A percentile compares a stretch with the other conserved stretches of the same genome.
These are phyloP conservation scores for Cucurbita maxima DNA, from an alignment of 306 rosid genomes.

Conservation along the genomic window DNA sequence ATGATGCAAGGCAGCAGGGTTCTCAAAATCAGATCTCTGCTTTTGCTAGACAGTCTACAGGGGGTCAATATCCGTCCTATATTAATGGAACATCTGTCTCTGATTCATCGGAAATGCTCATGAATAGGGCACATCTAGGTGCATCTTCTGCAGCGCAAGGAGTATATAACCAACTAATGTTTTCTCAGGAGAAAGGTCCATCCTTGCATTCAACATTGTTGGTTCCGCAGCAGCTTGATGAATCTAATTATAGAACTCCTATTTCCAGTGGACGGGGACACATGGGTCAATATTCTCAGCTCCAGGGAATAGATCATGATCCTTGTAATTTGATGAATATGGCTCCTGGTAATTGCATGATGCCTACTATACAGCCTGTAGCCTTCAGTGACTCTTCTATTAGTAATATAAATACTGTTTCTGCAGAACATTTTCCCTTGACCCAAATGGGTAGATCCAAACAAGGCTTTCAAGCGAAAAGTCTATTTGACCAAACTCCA, in stretches of 20 bases:
- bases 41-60: constrained; percentile 26
- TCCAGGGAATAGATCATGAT: constrained; percentile 26
- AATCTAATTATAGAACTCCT: constrained; percentile 28
- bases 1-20: constrained; percentile 34
- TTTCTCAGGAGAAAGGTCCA: constrained; percentile 34
- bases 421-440: constrained; percentile 22
- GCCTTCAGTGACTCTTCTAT: constrained; percentile 21
- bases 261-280: constrained; percentile 23
- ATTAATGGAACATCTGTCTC: constrained; percentile 29
- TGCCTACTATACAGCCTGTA: constrained; percentile 21
- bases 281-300: constrained; percentile 19
- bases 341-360: constrained; percentile 17
- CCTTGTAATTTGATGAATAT: constrained; percentile 25
- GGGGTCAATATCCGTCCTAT: constrained; percentile 29
- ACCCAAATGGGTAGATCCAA: constrained; percentile 18
- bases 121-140: constrained; percentile 33
- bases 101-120: constrained; percentile 30
- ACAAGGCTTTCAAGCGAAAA: constrained; percentile 29
- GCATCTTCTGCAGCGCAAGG: constrained; percentile 25
- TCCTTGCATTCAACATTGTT: constrained; percentile 17
- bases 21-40: constrained; percentile 29
- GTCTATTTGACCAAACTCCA: constrained; percentile 22
- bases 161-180: constrained; percentile 18
- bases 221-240: constrained; percentile 36
- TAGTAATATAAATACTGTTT: constrained; percentile 17